Evolutionary conservation across 1,139 yeast genomes (phyloP).

Genomic region (Wickerhamomyces sp.): DNA sequence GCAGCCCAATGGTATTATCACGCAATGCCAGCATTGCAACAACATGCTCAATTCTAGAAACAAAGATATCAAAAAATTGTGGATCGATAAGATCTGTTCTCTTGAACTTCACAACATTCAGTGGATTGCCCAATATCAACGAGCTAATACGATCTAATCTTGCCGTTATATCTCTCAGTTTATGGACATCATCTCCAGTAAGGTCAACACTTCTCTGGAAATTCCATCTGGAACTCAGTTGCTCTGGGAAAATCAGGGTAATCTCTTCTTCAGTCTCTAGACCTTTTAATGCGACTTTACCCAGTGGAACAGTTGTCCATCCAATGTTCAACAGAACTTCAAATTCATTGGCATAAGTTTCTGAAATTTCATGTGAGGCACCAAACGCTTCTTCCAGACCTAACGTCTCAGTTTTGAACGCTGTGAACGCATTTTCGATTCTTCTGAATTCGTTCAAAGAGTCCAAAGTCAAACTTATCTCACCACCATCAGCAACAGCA

Average conservation of each 20-base stretch:
- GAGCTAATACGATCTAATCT: slow-evolving; percentile 41
- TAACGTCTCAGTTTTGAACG: slow-evolving; percentile 33
- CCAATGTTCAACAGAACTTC: slow-evolving; percentile 65
- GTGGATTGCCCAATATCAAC: slow-evolving; percentile 11
- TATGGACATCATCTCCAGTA: slow-evolving; percentile 34
- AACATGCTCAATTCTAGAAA: slow-evolving; percentile 43
- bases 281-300: slow-evolving; percentile 89
- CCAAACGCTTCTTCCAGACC: slow-evolving; percentile 57
- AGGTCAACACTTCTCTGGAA: slow-evolving; percentile 25
- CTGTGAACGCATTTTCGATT: slow-evolving; percentile 48
- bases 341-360: slow-evolving; percentile 61
- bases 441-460: slow-evolving; percentile 67
- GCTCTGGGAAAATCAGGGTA: slow-evolving; percentile 71
- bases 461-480: slow-evolving; percentile 80
- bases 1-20: slow-evolving; percentile 22
- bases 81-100: slow-evolving; percentile 28
- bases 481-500: slow-evolving; percentile 98
- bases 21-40: slow-evolving; percentile 26
- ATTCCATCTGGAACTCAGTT: slow-evolving; percentile 49
- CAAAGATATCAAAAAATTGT: slow-evolving; percentile 40
- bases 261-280: slow-evolving; percentile 89
- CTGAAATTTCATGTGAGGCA: slow-evolving; percentile 52
- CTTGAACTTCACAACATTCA: slow-evolving; percentile 28
- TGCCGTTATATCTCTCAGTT: slow-evolving; percentile 43
- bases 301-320: slow-evolving; percentile 63